Conservation (phyloP, 23 red algal species). For the Gracilariopsis chorda region DNA sequence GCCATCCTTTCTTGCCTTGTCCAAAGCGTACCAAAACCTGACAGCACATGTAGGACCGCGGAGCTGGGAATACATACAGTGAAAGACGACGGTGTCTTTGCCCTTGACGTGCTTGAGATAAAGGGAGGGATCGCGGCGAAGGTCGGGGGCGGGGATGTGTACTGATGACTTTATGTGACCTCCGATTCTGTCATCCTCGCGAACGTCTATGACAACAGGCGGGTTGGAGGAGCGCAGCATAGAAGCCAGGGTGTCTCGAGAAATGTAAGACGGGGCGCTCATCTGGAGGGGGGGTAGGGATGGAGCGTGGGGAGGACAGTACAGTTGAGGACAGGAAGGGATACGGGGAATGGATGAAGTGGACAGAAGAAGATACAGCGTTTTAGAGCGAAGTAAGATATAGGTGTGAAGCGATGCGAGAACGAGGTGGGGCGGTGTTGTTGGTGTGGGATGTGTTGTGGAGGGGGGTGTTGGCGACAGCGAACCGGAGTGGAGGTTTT, state of each 20-base stretch:
- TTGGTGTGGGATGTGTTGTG: neutral
- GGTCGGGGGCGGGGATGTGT: constrained; percentile 35
- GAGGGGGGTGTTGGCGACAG: too few relatives aligned
- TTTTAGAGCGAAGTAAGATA: too few relatives aligned
- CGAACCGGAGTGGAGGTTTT: too few relatives aligned
- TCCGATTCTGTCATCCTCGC: constrained; percentile 43
- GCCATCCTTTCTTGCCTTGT: neutral
- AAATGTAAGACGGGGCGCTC: neutral
- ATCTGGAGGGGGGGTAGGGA: too few relatives aligned
- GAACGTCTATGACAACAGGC: constrained; percentile 51
- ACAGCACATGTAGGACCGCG: constrained; percentile 38
- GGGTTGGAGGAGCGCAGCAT: constrained; percentile 13
- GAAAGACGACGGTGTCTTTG: constrained; percentile 33
- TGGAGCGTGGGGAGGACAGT: too few relatives aligned
- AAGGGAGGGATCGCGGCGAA: neutral
- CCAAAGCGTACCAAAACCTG: constrained; percentile 14
- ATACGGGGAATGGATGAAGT: too few relatives aligned
- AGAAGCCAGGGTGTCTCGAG: neutral
- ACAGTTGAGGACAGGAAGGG: too few relatives aligned
- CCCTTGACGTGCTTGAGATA: constrained; percentile 3
- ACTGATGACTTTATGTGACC: constrained; percentile 44
- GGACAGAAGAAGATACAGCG: too few relatives aligned
- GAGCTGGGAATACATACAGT: constrained; percentile 55
- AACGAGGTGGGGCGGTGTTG: neutral
- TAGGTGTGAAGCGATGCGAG: too few relatives aligned